Percentiles rank a stretch among this genome's conserved stretches.
Conservation (phyloP, 805 yeast species). For the Nakazawaea wickerhamii region DNA sequence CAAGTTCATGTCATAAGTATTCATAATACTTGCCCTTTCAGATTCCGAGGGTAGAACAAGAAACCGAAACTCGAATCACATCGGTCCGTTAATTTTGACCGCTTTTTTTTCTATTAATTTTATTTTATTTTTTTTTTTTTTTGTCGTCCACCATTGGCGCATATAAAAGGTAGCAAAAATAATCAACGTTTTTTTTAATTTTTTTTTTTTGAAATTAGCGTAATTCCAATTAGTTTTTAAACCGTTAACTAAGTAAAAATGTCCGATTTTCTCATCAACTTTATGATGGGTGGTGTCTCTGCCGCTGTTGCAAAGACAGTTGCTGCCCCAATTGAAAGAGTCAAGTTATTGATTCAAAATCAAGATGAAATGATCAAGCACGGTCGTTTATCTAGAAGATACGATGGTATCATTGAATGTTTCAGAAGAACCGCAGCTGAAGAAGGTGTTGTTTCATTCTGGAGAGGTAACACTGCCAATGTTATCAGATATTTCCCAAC, state of each 20-base stretch:
- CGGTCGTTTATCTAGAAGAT: conserved; percentile 84
- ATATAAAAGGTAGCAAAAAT: conserved; percentile 1
- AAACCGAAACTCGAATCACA: not conserved
- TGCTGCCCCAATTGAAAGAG: conserved; percentile 97
- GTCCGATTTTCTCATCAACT: conserved; percentile 47
- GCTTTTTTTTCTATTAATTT: not conserved
- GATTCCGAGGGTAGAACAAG: not conserved
- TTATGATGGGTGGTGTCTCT: conserved; percentile 98
- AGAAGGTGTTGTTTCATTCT: conserved; percentile 90
- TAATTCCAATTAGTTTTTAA: not conserved
- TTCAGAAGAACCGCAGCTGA: conserved; percentile 91
- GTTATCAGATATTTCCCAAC: conserved; percentile 99
- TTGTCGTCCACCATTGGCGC: not conserved
- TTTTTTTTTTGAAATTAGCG: not conserved
- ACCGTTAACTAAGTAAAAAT: not conserved
- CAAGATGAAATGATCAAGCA: conserved; percentile 98
- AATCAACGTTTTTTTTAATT: not conserved
- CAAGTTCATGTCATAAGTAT: too few relatives aligned
- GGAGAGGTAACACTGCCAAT: conserved; percentile 99
- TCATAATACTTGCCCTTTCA: too few relatives aligned
- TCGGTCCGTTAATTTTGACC: not conserved
- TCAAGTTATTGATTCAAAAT: conserved; percentile 92
- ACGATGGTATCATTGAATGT: conserved; percentile 90
- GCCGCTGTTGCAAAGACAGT: conserved; percentile 98
- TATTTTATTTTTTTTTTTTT: not conserved